Evolutionary conservation across 257 asterid species (phyloP).

Genomic region (Misopates orontium): DNA sequence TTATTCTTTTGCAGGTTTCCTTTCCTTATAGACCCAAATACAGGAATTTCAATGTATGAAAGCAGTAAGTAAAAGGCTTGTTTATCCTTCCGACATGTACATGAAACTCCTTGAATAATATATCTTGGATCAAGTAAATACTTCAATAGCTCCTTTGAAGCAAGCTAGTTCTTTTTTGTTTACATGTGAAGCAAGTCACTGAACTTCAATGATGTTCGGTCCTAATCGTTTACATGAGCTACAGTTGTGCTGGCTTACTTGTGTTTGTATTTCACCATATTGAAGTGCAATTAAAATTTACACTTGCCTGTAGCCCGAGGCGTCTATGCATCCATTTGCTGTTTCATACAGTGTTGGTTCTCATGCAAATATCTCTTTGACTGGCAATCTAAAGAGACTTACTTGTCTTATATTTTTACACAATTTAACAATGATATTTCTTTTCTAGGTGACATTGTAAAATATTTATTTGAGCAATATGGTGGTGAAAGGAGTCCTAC

Average conservation of each 20-base stretch:
- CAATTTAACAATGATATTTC: conserved; percentile 17
- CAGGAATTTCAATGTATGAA: conserved; percentile 68
- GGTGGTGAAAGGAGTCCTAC: conserved; percentile 68
- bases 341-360: neutral
- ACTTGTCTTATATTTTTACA: neutral
- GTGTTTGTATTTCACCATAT: neutral
- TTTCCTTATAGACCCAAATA: conserved; percentile 72
- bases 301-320: neutral
- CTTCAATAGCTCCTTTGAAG: neutral
- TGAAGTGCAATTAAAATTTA: neutral
- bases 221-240: neutral
- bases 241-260: neutral
- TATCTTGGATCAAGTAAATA: neutral
- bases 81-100: neutral
- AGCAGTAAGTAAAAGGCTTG: conserved; percentile 49
- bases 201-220: conserved; percentile 5
- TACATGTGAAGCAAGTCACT: no score
- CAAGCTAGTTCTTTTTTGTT: no score
- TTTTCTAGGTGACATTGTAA: conserved; percentile 65
- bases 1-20: conserved; percentile 59
- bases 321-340: neutral
- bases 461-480: conserved; percentile 67
- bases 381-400: neutral
- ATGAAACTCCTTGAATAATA: neutral
- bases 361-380: neutral